Conservation (phyloP, 192 early-diverging fungal genomes). For the Coemansia aciculifera region DNA sequence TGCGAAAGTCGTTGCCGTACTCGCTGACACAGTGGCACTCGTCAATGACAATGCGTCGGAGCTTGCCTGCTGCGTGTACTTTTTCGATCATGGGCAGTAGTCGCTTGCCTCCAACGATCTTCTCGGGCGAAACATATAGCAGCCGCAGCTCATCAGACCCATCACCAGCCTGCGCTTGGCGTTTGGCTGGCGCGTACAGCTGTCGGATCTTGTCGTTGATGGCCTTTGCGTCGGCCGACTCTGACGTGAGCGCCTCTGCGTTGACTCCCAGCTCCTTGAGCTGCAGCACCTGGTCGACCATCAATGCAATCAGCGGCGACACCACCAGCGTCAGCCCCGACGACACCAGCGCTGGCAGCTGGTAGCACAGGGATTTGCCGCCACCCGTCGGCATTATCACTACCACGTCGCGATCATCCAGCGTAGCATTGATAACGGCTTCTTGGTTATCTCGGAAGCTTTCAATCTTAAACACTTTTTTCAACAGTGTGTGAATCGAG, state of each 20-base stretch:
- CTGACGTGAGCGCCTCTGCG: conserved; percentile 49
- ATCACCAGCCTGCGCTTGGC: background rate
- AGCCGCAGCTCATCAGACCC: conserved; percentile 25
- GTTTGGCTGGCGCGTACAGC: conserved; percentile 8
- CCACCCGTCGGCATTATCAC: conserved; percentile 57
- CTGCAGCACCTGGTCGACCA: conserved; percentile 57
- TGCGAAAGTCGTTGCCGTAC: conserved; percentile 61
- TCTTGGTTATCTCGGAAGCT: conserved; percentile 53
- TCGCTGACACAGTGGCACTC: conserved; percentile 59
- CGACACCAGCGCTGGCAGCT: conserved; percentile 52
- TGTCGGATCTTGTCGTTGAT: conserved; percentile 33
- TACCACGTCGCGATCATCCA: conserved; percentile 54
- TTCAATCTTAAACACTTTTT: conserved; percentile 51
- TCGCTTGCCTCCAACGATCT: conserved; percentile 52
- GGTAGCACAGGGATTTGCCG: conserved; percentile 60
- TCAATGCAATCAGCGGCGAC: conserved; percentile 59
- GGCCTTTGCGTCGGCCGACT: conserved; percentile 38
- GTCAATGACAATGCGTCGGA: conserved; percentile 56
- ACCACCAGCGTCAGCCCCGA: conserved; percentile 54
- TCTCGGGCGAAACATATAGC: conserved; percentile 59
- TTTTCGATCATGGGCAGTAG: conserved; percentile 49
- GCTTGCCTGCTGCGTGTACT: conserved; percentile 36
- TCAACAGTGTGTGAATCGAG: conserved; percentile 37
- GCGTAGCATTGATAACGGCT: conserved; percentile 57
- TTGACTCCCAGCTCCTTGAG: conserved; percentile 41